These are phyloP conservation scores for Yueomyces sp. DNA, from an alignment of 805 yeast genomes.

Conservation along the genomic window DNA sequence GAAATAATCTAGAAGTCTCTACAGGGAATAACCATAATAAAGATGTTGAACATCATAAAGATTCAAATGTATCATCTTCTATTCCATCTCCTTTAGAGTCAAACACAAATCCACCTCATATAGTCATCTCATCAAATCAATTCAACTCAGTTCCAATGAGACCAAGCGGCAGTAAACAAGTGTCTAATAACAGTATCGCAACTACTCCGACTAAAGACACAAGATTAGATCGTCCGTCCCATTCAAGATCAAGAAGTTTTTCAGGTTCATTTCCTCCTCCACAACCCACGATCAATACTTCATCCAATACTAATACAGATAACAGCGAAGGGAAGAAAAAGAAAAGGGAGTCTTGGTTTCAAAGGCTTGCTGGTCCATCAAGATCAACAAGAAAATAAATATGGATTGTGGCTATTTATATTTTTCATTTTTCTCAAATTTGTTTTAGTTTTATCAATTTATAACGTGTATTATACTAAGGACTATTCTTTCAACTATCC, in stretches of 20 bases:
- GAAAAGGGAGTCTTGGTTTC: conserved; percentile 33
- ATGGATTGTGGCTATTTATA: too few relatives aligned
- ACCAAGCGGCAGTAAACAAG: conserved; percentile 5
- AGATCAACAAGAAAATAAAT: conserved; percentile 11
- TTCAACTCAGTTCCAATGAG: not conserved
- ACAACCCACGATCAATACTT: too few relatives aligned
- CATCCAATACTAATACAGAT: not conserved
- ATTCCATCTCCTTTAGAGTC: not conserved
- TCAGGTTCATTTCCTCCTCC: not conserved
- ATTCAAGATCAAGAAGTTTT: not conserved
- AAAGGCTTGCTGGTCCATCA: conserved; percentile 28
- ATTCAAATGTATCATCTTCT: conserved; percentile 6
- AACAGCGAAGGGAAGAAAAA: conserved; percentile 13
- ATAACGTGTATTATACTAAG: too few relatives aligned
- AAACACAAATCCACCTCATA: conserved; percentile 5
- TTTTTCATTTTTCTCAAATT: not conserved
- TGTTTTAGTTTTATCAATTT: too few relatives aligned
- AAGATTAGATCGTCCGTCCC: conserved; percentile 1
- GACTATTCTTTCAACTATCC: too few relatives aligned
- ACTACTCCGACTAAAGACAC: conserved; percentile 11
- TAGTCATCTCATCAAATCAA: not conserved
- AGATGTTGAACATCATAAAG: not conserved
- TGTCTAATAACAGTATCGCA: conserved; percentile 4
- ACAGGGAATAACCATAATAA: not conserved
- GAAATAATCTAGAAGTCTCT: not conserved